These are phyloP conservation scores for Phaeoacremonium minimum DNA, from an alignment of 2,329 filamentous ascomycete species.

Conservation along the genomic window DNA sequence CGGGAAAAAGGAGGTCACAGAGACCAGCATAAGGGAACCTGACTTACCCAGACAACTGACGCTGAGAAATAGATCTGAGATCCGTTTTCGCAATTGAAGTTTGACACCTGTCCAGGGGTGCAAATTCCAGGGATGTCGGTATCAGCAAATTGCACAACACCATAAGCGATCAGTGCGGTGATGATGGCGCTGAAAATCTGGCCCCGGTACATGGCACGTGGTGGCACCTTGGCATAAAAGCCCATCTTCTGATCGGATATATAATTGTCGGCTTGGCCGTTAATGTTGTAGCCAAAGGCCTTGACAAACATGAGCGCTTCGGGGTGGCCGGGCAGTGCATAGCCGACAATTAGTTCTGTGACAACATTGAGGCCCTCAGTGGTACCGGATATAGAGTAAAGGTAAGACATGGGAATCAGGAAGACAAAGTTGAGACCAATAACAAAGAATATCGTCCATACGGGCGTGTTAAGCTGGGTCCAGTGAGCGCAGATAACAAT, in stretches of 20 bases:
- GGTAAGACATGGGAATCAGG: conserved; percentile 2
- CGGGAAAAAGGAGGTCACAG: too few relatives aligned
- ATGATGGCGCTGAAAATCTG: not conserved
- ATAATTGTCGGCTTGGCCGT: conserved; percentile 45
- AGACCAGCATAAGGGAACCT: not conserved
- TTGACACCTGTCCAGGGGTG: conserved; percentile 1
- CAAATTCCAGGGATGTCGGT: conserved; percentile 1
- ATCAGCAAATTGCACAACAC: not conserved
- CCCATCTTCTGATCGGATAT: conserved; percentile 25
- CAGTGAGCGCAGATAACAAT: conserved; percentile 4
- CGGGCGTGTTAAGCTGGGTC: conserved; percentile 2
- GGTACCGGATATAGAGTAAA: conserved; percentile 1
- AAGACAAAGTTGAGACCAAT: conserved; percentile 2
- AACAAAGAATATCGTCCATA: conserved; percentile 3
- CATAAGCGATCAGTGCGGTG: not conserved
- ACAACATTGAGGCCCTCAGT: conserved; percentile 3
- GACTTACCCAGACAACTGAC: conserved; percentile 4
- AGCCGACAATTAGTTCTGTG: conserved; percentile 1
- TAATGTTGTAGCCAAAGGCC: conserved; percentile 23
- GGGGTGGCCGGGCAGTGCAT: conserved; percentile 2
- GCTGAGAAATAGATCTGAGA: conserved; percentile 3
- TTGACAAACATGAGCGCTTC: conserved; percentile 2
- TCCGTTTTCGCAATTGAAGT: conserved; percentile 2
- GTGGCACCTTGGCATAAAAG: conserved; percentile 56
- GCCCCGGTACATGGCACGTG: conserved; percentile 16